These are phyloP conservation scores for Suillus hirtellus DNA, from an alignment of 768 basidiomycete genomes.

Conservation along the genomic window DNA sequence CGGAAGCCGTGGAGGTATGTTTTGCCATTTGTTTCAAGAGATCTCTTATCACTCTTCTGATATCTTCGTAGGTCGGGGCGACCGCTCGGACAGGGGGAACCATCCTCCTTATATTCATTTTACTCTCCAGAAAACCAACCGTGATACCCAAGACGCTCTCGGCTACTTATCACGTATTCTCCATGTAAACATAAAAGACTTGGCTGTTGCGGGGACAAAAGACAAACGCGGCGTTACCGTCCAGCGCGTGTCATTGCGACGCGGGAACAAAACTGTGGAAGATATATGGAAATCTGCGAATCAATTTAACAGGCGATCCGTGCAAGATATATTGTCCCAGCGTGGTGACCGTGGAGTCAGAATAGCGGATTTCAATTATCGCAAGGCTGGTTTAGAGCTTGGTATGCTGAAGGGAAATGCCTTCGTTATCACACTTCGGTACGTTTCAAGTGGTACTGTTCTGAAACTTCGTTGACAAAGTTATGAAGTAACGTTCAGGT, in stretches of 20 bases:
- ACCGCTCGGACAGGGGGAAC: constrained; percentile 56
- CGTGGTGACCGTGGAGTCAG: constrained; percentile 90
- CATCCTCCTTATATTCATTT: constrained; percentile 93
- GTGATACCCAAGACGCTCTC: constrained; percentile 95
- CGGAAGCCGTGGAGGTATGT: constrained; percentile 32
- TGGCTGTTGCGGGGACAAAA: constrained; percentile 93
- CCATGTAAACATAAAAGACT: constrained; percentile 75
- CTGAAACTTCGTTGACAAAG: constrained; percentile 31
- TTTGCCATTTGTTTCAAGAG: background rate
- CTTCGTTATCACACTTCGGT: constrained; percentile 94
- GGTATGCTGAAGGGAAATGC: constrained; percentile 97
- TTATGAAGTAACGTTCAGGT: constrained; percentile 70
- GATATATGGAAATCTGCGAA: constrained; percentile 86
- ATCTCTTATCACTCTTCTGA: background rate
- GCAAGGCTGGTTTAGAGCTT: constrained; percentile 79
- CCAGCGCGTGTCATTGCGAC: constrained; percentile 82
- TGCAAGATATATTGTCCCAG: constrained; percentile 58
- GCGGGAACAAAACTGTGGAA: constrained; percentile 75
- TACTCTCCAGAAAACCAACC: constrained; percentile 94
- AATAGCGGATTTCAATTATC: constrained; percentile 86
- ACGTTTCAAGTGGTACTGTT: constrained; percentile 18
- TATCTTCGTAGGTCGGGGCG: constrained; percentile 30
- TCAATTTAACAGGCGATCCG: constrained; percentile 57
- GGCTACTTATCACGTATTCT: constrained; percentile 75
- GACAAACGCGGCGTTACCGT: constrained; percentile 97